A percentile compares a stretch with the other conserved stretches of the same genome.
These are phyloP conservation scores for Gymnopilus junonius DNA, from an alignment of 768 basidiomycete species.

Conservation along the genomic window DNA sequence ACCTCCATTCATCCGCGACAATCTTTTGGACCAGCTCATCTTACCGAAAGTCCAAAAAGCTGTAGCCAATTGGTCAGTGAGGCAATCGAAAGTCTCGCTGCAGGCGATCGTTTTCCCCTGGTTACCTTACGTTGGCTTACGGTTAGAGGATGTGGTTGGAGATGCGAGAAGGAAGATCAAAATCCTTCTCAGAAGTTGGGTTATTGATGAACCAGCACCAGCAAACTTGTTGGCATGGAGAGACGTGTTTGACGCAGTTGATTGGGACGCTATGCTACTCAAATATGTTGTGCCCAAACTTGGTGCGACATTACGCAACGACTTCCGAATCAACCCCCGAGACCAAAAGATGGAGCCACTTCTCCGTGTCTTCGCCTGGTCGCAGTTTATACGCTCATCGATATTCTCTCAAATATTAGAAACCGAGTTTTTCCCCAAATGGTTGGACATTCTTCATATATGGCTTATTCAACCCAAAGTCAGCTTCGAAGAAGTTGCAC, in stretches of 20 bases:
- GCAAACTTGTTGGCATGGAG: conserved; percentile 81
- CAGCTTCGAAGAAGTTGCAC: conserved; percentile 90
- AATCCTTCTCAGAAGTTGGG: conserved; percentile 77
- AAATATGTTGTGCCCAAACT: conserved; percentile 94
- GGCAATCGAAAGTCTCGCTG: conserved; percentile 59
- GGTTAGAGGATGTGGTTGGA: conserved; percentile 83
- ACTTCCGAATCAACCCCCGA: conserved; percentile 91
- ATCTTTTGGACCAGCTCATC: conserved; percentile 93
- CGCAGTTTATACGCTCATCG: conserved; percentile 68
- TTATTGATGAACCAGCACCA: conserved; percentile 70
- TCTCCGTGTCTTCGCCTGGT: conserved; percentile 78
- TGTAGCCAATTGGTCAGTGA: conserved; percentile 82
- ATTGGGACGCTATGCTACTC: conserved; percentile 92
- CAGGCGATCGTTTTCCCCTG: conserved; percentile 93
- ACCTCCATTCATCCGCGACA: conserved; percentile 91
- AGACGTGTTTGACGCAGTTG: conserved; percentile 75
- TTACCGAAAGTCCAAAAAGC: conserved; percentile 90
- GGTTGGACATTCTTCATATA: conserved; percentile 87
- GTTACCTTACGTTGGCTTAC: conserved; percentile 85
- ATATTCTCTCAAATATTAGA: conserved; percentile 87
- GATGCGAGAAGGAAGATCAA: conserved; percentile 90
- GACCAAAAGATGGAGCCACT: conserved; percentile 88
- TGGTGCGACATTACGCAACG: conserved; percentile 76
- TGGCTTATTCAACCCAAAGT: conserved; percentile 93
- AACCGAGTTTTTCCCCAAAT: conserved; percentile 95